These are phyloP conservation scores for Avena insularis DNA, from an alignment of 176 grass and related monocot species.

Conservation along the genomic window DNA sequence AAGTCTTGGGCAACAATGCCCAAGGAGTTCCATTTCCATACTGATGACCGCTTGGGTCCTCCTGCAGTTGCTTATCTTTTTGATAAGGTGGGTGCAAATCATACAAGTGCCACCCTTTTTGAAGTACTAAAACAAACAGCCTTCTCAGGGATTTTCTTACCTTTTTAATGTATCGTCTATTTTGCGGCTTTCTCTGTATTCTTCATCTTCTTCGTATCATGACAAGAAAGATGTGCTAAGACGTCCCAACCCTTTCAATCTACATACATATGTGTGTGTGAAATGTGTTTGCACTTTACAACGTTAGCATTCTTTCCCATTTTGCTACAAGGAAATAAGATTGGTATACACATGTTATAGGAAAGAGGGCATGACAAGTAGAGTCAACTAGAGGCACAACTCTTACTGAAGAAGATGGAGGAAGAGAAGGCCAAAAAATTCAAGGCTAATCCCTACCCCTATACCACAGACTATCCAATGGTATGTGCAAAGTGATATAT, in stretches of 20 bases:
- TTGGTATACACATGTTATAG: constrained; percentile 44
- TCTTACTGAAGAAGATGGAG: constrained; percentile 72
- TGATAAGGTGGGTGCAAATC: constrained; percentile 65
- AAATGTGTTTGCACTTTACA: constrained; percentile 17
- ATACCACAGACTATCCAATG: constrained; percentile 84
- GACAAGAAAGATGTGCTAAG: constrained; percentile 60
- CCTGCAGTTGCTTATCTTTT: constrained; percentile 64
- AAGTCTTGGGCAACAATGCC: constrained; percentile 65
- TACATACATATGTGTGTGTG: constrained; percentile 83
- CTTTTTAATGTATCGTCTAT: constrained; percentile 15
- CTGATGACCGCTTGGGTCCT: constrained; percentile 77
- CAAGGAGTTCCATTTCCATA: constrained; percentile 86
- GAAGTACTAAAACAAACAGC: neutral
- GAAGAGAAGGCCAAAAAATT: constrained; percentile 74
- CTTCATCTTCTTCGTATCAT: constrained; percentile 62
- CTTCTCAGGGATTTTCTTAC: constrained; percentile 1
- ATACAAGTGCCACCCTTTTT: neutral
- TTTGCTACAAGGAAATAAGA: constrained; percentile 25
- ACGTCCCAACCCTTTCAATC: constrained; percentile 84
- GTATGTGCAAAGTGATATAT: constrained; percentile 39
- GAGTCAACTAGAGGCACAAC: constrained; percentile 56
- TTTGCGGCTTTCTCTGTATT: constrained; percentile 85
- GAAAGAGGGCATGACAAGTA: constrained; percentile 87
- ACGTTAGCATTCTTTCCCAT: constrained; percentile 24
- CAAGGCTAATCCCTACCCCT: constrained; percentile 91